Evolutionary conservation across 345 rosid species (phyloP), one percentile per base, ranked within the genome.

Genomic region (Melaleuca quinquenervia): DNA sequence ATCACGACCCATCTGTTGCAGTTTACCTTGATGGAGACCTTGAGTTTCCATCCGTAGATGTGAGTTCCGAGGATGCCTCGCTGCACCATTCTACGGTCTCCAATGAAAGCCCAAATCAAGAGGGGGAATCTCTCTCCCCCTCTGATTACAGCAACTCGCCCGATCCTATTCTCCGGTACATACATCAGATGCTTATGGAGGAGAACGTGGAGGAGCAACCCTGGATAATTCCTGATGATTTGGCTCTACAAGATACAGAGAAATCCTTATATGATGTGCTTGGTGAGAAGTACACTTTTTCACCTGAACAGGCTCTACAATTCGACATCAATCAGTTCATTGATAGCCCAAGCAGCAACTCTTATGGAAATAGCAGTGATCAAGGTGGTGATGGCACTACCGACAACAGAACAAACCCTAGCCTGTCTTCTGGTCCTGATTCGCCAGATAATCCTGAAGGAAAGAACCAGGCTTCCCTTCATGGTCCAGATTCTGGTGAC

Each of bases 141-240:
- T 83, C 90, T 14, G 91, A 91, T 82, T 91, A 90, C 26, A 84
- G 70, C 82, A 89, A 90, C 36, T 89, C 86, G 21, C 53, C 87
- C 3, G 93, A 91, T 64, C 88, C 90, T 10, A 87, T 91, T 32
- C 89, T 89, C 62, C 87, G 55, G 83, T 91, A 88, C 86, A 89
- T 91, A 86, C 87, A 52, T 85, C 86, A 91, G 86, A 87, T 90
- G 88, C 92, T 91, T 27, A 84, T 90, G 90, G 92, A 91, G 83
- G 93, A 91, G 89, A 85, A 91, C 84, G 85, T 90, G 91, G 93
- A 88, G 85, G 84, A 87, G 84, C 88, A 89, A 36, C 90, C 90
- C 75, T 85, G 92, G 78, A 87, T 89, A 90, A 83, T 83, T 82
- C 89, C 87, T 44, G 91, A 91, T 27, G 87, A 91, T 3, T 84